Conservation (phyloP, 257 asterid genomes). For the Linderniella brevidens region DNA sequence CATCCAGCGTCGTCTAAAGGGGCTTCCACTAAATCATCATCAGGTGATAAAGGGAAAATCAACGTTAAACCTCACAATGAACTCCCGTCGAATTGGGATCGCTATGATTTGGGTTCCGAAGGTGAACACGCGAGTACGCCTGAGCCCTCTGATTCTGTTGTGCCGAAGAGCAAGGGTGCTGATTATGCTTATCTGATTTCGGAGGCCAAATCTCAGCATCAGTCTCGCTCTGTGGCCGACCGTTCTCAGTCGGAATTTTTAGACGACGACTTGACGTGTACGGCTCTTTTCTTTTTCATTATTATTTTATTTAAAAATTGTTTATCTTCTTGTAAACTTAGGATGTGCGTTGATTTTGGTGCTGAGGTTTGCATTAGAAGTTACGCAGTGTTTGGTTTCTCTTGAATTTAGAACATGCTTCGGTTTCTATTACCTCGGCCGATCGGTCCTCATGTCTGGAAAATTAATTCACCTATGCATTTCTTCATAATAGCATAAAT, state of each 20-base stretch:
- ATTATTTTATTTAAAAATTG: too few relatives aligned
- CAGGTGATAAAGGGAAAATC: conserved; percentile 33
- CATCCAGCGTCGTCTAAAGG: conserved; percentile 26
- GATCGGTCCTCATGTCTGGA: too few relatives aligned
- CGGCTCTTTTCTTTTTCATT: conserved; percentile 1
- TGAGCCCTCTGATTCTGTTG: conserved; percentile 31
- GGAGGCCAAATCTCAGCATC: conserved; percentile 64
- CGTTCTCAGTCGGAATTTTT: conserved; percentile 9
- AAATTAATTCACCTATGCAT: too few relatives aligned
- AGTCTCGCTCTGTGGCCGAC: conserved; percentile 20
- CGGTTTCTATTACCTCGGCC: too few relatives aligned
- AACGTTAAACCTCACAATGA: conserved; percentile 22
- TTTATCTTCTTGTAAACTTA: too few relatives aligned
- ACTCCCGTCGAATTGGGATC: conserved; percentile 82
- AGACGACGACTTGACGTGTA: conserved; percentile 43
- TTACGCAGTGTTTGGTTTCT: too few relatives aligned
- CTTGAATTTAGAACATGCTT: too few relatives aligned
- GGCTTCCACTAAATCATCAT: conserved; percentile 18
- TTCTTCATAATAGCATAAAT: too few relatives aligned
- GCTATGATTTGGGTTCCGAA: conserved; percentile 37
- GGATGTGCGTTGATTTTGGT: too few relatives aligned
- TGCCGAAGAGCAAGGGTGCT: conserved; percentile 71
- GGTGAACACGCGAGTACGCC: conserved; percentile 16
- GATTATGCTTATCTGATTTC: conserved; percentile 56
- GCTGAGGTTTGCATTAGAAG: too few relatives aligned